Evolutionary conservation across 495 filamentous ascomycete genomes (phyloP).

Genomic region (Penicillium steckii): DNA sequence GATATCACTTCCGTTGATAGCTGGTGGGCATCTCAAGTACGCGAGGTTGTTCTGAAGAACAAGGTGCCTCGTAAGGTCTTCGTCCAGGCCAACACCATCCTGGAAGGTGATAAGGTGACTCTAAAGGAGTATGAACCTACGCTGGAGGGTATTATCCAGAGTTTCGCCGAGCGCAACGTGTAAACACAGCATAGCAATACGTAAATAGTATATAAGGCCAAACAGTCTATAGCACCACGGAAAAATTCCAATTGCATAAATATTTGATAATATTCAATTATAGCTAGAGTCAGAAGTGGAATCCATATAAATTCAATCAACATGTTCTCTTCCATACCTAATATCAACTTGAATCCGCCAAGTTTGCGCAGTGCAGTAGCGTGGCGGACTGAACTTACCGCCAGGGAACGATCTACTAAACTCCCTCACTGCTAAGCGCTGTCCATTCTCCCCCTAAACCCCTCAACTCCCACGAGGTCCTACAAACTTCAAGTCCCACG

Average conservation of each 20-base stretch:
- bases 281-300: too few species aligned
- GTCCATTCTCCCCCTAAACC: constrained; percentile 16
- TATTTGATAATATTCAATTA: background rate
- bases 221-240: background rate
- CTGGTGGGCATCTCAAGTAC: constrained; percentile 75
- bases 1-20: constrained; percentile 78
- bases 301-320: too few species aligned
- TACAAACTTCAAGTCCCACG: background rate
- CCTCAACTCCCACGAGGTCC: constrained; percentile 7
- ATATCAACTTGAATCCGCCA: too few species aligned
- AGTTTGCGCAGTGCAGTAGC: background rate
- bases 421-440: constrained; percentile 19
- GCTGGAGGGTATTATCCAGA: constrained; percentile 82
- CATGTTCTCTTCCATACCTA: background rate
- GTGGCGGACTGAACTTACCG: constrained; percentile 5
- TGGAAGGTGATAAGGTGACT: constrained; percentile 68
- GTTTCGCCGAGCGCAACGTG: constrained; percentile 77
- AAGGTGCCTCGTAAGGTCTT: constrained; percentile 95
- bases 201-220: background rate
- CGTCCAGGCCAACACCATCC: constrained; percentile 88
- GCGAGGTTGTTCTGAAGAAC: constrained; percentile 76
- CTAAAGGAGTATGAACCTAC: constrained; percentile 90
- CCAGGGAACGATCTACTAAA: constrained; percentile 1
- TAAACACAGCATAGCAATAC: constrained; percentile 25
- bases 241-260: background rate